Evolutionary conservation across 2,329 filamentous ascomycete genomes (phyloP).

Genomic region (Venturia nashicola): DNA sequence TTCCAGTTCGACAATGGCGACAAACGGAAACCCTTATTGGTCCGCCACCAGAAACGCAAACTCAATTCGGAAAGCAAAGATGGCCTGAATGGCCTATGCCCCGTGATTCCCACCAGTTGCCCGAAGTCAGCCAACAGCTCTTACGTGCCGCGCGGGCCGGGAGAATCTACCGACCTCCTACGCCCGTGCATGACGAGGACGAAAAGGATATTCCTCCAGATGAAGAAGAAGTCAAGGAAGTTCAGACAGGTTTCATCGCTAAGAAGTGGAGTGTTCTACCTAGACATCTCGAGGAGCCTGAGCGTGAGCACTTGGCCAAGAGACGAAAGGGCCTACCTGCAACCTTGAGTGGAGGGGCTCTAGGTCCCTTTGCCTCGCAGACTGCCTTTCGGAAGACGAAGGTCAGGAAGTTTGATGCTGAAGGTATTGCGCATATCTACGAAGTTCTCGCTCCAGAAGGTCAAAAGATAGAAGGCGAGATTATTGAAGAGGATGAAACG

Average conservation of each 20-base stretch:
- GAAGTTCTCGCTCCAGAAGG: slow-evolving; percentile 73
- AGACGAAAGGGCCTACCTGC: slow-evolving; percentile 46
- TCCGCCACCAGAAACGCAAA: slow-evolving; percentile 47
- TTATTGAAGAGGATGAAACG: slow-evolving; percentile 44
- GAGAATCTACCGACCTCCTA: slow-evolving; percentile 59
- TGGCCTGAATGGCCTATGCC: slow-evolving; percentile 84
- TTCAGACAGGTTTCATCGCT: slow-evolving; percentile 34
- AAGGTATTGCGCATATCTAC: slow-evolving; percentile 71
- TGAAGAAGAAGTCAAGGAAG: slow-evolving; percentile 26
- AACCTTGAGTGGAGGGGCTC: slow-evolving; percentile 29
- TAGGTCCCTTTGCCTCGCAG: slow-evolving; percentile 18
- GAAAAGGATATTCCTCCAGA: slow-evolving; percentile 24
- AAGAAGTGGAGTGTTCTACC: slow-evolving; percentile 48
- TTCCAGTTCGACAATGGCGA: slow-evolving; percentile 86
- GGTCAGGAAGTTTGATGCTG: slow-evolving; percentile 62
- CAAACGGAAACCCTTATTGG: slow-evolving; percentile 53
- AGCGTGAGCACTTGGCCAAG: slow-evolving; percentile 51
- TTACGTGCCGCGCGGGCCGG: slow-evolving; percentile 71
- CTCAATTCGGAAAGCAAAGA: slow-evolving; percentile 45
- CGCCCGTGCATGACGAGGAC: slow-evolving; percentile 39
- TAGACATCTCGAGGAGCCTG: slow-evolving; percentile 43
- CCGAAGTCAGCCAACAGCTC: slow-evolving; percentile 69
- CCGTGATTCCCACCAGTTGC: slow-evolving; percentile 66
- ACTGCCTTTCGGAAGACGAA: slow-evolving; percentile 61
- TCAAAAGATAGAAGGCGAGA: slow-evolving; percentile 68